Evolutionary conservation across 2,329 filamentous ascomycete genomes (phyloP).

Genomic region (Gremmenia infestans): DNA sequence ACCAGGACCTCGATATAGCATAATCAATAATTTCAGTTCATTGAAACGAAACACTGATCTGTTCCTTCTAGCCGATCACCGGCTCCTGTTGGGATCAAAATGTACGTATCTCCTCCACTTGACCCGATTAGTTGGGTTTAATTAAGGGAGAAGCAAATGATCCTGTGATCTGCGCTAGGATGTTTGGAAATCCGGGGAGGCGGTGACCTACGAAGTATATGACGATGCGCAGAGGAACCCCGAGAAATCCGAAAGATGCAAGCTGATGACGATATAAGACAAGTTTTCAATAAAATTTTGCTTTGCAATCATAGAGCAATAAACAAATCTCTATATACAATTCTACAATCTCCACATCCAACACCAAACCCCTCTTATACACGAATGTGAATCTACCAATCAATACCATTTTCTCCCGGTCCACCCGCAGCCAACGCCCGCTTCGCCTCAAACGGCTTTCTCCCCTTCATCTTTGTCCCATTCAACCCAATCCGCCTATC

Average conservation of each 20-base stretch:
- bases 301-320: background rate
- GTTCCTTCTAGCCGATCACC: background rate
- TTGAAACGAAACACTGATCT: background rate
- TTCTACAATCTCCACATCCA: background rate
- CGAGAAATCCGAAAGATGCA: too few species aligned
- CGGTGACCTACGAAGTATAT: too few species aligned
- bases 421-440: constrained; percentile 17
- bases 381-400: constrained; percentile 20
- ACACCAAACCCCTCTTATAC: background rate
- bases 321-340: background rate
- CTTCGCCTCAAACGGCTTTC: constrained; percentile 24
- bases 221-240: too few species aligned
- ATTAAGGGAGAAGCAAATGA: too few species aligned
- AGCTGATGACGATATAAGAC: background rate
- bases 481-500: constrained; percentile 27
- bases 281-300: background rate
- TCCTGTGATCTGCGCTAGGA: too few species aligned
- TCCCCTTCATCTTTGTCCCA: constrained; percentile 25
- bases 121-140: too few species aligned
- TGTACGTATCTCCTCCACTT: background rate
- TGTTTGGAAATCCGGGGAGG: too few species aligned
- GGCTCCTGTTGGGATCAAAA: background rate
- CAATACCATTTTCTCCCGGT: constrained; percentile 19
- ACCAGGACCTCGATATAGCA: background rate
- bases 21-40: background rate